Evolutionary conservation across 2,329 filamentous ascomycete species (phyloP), one percentile per base, ranked within the genome.

Genomic region (Fusarium decemcellulare): DNA sequence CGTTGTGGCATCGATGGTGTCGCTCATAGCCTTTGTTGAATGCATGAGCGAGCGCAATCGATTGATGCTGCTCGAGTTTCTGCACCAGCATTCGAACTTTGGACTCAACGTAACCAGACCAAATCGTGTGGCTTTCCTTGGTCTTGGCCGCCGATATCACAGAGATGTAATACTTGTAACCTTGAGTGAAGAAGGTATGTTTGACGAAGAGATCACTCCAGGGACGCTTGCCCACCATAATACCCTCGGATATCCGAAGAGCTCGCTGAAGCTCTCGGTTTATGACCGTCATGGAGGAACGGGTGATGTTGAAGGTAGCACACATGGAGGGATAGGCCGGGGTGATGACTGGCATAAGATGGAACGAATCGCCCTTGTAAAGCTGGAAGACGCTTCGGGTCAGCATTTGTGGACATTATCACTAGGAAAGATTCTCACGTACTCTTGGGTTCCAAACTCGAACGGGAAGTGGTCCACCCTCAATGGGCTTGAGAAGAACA

Each of bases 271-370:
- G 88, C 77, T 99, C 96, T 48, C 91, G 87, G 70, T 94, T 88
- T 76, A 99, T 94, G 52, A 98, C 90, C 8, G 88, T 84, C 83
- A 94, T 93, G 2, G 94, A 97, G 1, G 95, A 98, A 70, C 89
- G 85, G 4, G 93, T 95, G 65, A 99, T 91, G 76, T 97, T 98
- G 83, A 97, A 96, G 0, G 96, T 98, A 2, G 96, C 92, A 79
- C 96, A 98, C 95, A 98, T 98, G 52, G 94, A 97, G 4, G 96
- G 96, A 78, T 98, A 98, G 1, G 96, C 95, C 2, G 96, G 96
- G 2, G 96, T 99, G 76, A 99, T 98, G 80, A 99, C 93, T 30
- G 96, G 96, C 96, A 99, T 99, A 55, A 98, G 84, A 80, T 98
- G 95, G 71, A 90, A 93, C 44, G 89, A 88, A 79, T 98, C 96